Evolutionary conservation across 2,329 filamentous ascomycete genomes (phyloP), one percentile per base, ranked within the genome.

Genomic region (Emmonsiellopsis sp.): DNA sequence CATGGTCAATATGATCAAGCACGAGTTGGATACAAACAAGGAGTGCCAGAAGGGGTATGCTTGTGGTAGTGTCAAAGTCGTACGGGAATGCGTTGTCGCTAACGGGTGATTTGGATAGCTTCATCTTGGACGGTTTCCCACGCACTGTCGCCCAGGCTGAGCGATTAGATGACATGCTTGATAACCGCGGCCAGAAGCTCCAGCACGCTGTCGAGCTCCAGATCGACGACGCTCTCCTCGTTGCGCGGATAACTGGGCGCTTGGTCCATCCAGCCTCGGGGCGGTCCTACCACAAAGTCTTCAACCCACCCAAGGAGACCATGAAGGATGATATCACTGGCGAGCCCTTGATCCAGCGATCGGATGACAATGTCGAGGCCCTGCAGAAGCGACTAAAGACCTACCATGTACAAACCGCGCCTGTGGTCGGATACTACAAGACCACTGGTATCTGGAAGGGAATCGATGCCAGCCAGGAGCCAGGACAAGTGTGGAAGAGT

Each of bases 1-100:
- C 70, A 92, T 98, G 82, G 88, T 98, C 73, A 90, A 92, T 75
- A 98, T 98, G 93, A 98, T 98, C 79, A 92, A 93, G 83, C 87
- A 86, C 71, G 92, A 98, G 80, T 82, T 98, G 50, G 87, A 94
- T 67, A 86, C 81, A 76, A 98, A 98, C 79, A 76, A 82, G 67
- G 92, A 98, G 77, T 98, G 93, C 83, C 88, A 88, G 78, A 92
- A 92, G 75, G 93, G 93, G 92, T 96, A 80, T 63, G 82, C 43
- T 2, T 2, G 1, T 26, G 20, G 20, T 26, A 1, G 20, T 1
- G 20, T 26, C 20, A 26, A 30, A 56, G 15, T 13, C 3, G 7
- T 37, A 15, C 15, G 7, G 13, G 38, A 16, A 20, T 10, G 34
- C 20, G 20, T 26, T 26, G 20, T 48, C n/a, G 15, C 51, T 57